Conservation (phyloP, 163 green algal genomes). For the Volvox carteri region DNA sequence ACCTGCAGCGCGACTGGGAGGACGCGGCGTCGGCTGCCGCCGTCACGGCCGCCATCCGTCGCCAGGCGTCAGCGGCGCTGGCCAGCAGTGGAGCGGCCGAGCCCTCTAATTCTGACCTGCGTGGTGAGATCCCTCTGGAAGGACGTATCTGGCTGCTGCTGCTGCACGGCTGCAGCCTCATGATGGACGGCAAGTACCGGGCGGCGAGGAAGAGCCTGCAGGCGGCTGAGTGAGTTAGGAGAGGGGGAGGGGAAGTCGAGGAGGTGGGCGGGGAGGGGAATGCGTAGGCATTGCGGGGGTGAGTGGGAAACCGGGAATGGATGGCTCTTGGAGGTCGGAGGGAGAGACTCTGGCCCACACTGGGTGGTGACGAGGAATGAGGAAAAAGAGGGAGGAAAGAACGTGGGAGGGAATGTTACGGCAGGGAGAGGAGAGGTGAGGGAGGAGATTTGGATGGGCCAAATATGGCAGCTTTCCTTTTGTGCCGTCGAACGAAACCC, state of each 20-base stretch:
- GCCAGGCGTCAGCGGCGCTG: not conserved
- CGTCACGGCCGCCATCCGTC: not conserved
- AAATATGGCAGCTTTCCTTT: too few species aligned
- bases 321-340: too few species aligned
- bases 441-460: too few species aligned
- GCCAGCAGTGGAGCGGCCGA: not conserved
- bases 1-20: conserved; percentile 50
- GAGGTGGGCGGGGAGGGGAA: too few species aligned
- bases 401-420: too few species aligned
- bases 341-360: too few species aligned
- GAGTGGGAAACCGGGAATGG: too few species aligned
- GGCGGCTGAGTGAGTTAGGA: conserved; percentile 35
- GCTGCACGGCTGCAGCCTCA: conserved; percentile 43
- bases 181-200: conserved; percentile 25
- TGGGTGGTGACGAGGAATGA: too few species aligned
- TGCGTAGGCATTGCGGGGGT: too few species aligned
- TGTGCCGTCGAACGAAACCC: too few species aligned
- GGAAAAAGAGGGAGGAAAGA: too few species aligned
- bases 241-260: not conserved
- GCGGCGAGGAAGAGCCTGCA: conserved; percentile 12
- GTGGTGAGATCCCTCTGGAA: conserved; percentile 46
- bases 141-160: conserved; percentile 52
- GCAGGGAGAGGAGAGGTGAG: too few species aligned
- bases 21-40: not conserved
- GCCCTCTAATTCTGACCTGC: not conserved